phyloP scores from a whole-genome alignment of 345 rosid genomes.

The Syzygium oleosum region DNA sequence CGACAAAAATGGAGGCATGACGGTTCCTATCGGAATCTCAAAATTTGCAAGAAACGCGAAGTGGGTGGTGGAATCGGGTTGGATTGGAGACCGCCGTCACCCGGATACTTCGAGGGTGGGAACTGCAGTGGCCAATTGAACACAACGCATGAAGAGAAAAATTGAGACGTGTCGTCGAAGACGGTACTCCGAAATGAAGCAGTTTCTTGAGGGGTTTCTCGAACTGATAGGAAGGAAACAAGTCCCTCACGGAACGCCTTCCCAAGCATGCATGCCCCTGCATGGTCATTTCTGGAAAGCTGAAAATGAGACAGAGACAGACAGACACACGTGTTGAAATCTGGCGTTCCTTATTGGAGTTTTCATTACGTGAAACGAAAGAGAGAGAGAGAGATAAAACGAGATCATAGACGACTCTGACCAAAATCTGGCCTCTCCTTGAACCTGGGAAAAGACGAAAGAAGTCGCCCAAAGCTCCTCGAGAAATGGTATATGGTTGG shows the following conservation, averaged over 20 bases:
- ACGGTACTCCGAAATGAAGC: background rate
- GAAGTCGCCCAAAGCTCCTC: no score
- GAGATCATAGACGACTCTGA: background rate
- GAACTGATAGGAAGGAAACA: background rate
- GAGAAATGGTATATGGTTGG: no score
- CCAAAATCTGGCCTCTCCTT: no score
- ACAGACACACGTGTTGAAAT: background rate
- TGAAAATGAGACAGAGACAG: background rate
- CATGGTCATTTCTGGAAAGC: background rate
- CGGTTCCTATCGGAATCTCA: background rate
- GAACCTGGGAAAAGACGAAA: no score
- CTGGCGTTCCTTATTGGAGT: background rate
- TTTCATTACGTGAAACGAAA: background rate
- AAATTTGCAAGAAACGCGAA: background rate
- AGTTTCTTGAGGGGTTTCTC: background rate
- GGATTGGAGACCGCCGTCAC: background rate
- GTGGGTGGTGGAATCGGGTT: background rate
- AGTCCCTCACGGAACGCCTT: background rate
- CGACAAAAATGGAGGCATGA: slow-evolving; percentile 55
- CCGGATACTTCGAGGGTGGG: background rate
- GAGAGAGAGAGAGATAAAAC: background rate
- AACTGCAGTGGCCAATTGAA: background rate
- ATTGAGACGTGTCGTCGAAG: background rate
- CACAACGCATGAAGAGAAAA: background rate
- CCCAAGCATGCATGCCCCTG: background rate